A percentile compares a stretch with the other conserved stretches of the same genome.
phyloP scores from a whole-genome alignment of 768 basidiomycete species.

The Epithele typhae region DNA sequence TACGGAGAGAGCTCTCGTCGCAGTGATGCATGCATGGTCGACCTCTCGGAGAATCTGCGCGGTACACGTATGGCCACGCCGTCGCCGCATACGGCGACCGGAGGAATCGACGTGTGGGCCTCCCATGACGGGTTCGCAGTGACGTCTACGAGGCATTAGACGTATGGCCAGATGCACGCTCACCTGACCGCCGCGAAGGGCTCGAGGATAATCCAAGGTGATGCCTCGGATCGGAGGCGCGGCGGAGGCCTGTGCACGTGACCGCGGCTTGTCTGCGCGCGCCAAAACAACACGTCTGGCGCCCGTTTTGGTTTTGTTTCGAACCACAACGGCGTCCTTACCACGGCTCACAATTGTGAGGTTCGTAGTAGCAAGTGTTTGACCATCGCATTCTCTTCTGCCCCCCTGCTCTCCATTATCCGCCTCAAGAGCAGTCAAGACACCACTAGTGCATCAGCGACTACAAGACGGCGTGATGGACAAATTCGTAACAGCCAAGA shows the following conservation, averaged over 20 bases:
- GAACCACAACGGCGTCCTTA: not conserved
- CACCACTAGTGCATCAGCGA: not conserved
- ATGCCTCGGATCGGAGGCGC: conserved; percentile 20
- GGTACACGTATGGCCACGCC: conserved; percentile 7
- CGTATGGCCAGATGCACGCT: not conserved
- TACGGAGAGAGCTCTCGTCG: too few relatives aligned
- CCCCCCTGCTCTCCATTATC: not conserved
- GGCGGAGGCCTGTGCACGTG: conserved; percentile 4
- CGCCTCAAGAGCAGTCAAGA: too few relatives aligned
- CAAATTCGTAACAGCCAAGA: conserved; percentile 28
- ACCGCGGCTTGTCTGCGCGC: conserved; percentile 1
- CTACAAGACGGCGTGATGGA: conserved; percentile 23
- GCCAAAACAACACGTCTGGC: conserved; percentile 15
- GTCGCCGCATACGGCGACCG: conserved; percentile 1
- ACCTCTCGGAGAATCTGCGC: conserved; percentile 11
- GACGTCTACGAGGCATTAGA: conserved; percentile 9
- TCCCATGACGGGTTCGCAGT: conserved; percentile 1
- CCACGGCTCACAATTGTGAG: not conserved
- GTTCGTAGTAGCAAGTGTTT: not conserved
- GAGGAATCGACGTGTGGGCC: conserved; percentile 5
- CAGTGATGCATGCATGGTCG: not conserved
- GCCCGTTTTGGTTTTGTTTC: not conserved
- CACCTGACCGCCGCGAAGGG: conserved; percentile 7
- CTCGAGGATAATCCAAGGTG: conserved; percentile 21
- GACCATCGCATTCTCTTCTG: not conserved